Evolutionary conservation across 2,329 filamentous ascomycete genomes (phyloP), one percentile per base, ranked within the genome.

Genomic region (Penicillium sp.): DNA sequence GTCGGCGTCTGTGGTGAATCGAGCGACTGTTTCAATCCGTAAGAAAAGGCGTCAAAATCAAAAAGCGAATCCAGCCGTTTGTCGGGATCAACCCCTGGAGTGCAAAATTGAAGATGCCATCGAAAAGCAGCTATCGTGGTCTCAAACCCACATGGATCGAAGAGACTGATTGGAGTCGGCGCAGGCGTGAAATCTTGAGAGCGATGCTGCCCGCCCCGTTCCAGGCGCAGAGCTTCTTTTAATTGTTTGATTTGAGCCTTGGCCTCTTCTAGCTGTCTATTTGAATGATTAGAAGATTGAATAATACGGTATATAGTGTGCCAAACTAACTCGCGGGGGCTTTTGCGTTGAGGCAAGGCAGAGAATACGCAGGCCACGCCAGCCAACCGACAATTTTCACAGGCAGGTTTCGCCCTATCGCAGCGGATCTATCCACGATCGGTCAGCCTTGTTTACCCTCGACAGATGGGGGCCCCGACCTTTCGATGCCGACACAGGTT

Each of bases 401-500:
- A 73, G 28, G 65, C 62, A 22, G 71, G 70, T 19, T 68, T 64
- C 4, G 53, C 68, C 45, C 59, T 63, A 49, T 73, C 68, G 58
- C 71, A 73, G 37, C 68, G 68, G 33, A 73, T 73, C 71, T 73
- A 49, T n/a, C 24, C 13, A 28, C 17, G 26, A 28, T 12, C 1
- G 45, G 38, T 19, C 30, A 37, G 33, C 37, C 30, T 10, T 33
- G 30, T 33, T 33, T 10, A 9, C 30, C 30, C n/a, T n/a, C n/a
- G n/a, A n/a, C 9, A 33, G 9, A 12, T 33, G 12, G 30, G 30
- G 30, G 30, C 3, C 33, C 51, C 55, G 62, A 71, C 69, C 63
- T 69, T 71, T 49, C 60, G 59, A 15, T 63, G 55, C 13, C 68
- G 67, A 44, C 69, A 71, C 50, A 71, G 50, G 61, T 71, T 65